Base-by-base conservation (phyloP, 768 basidiomycete genomes). In the Rhizopogon rudus region DNA sequence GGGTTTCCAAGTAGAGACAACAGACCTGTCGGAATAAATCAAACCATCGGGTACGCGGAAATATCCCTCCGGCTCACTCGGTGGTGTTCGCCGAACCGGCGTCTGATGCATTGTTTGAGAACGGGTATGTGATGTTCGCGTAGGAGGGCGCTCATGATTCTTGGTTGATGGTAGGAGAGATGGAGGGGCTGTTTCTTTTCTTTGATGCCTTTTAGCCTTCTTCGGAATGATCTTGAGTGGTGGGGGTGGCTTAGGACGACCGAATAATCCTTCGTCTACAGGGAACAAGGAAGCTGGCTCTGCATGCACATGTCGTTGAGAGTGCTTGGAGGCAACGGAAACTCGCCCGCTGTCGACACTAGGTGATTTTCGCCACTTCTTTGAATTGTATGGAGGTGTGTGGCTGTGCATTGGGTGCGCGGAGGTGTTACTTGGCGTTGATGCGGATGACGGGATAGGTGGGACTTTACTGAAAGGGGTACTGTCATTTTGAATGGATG, bases 181-280 rank as follows among this genome's bases (percentile, higher is more conserved):
- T 9, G 17, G 22, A 12, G 7, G 35, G 22, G 48, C 17, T 28
- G 64, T 62, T 20, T 13, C 8, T 40, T 49, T 56, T 33, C 57
- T 62, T 28, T 51, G 42, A 13, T 65, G 64, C 13, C 44, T 55
- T 41, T 39, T 42, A 7, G 2, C 40, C 33, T 49, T 49, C 33
- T 49, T 49, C 20, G 46, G 46, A 10, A 49, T 35, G 40, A 58
- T 17, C 28, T 57, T 58, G 0, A 63, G 55, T 2, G 66, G 60
- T 2, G 52, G 53, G 29, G 63, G 57, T 17, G 61, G 53, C 31
- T 60, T 64, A 28, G 65, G 56, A 4, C 56, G 64, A 12, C 65
- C 60, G 44, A 71, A 56, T 33, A 35, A 67, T 0, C 61, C 25
- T 33, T 67, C 67, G 16, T 56, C 5, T 10, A 57, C 20, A n/a